Base-by-base conservation (phyloP, 345 rosid species). In the Corymbia maculata region DNA sequence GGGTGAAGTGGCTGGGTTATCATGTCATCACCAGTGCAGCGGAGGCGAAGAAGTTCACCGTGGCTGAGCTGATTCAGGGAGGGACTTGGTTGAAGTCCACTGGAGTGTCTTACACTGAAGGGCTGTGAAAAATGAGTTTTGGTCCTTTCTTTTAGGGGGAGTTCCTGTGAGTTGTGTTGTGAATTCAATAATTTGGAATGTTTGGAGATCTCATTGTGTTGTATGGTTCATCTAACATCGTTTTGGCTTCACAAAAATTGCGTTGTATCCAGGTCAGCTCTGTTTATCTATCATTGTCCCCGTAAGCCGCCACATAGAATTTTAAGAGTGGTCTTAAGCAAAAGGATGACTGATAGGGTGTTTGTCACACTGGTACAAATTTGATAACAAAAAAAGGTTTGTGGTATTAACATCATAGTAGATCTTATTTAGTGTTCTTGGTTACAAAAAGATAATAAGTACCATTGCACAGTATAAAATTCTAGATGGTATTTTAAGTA, bases 1-100 rank as follows among this genome's bases (percentile, higher is more conserved):
- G 98, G 88, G 99, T 95, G 9, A 93, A 88, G 2, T 96, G 99
- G 99, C 90, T 92, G 0, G 98, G 98, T 86, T 30, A 80, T 53
- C 68, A 61, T 61, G 68, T 61, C 68, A 61, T 59, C 68, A 59
- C 32, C 68, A 59, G 68, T 14, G 1, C 30, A 2, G 68, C 68
- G 26, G 68, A 61, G 68, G 68, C 68, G 0, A 61, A 61, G 68
- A 61, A 61, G 2, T 61, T 61, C 32, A 61, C 68, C 1, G 68
- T 61, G 32, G 68, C 68, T 2, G 68, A 61, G 32, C 68, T 61
- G 68, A 61, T 61, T 28, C 68, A 61, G 30, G 68, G 68, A 61
- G 68, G 68, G 68, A 26, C 68, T 61, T 61, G 68, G 68, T 28
- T 61, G 68, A 61, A 61, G 68, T 61, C 68, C 68, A 61, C 68